These are phyloP conservation scores for Nectriaceae sp. DNA, from an alignment of 2,329 filamentous ascomycete genomes.

Conservation along the genomic window DNA sequence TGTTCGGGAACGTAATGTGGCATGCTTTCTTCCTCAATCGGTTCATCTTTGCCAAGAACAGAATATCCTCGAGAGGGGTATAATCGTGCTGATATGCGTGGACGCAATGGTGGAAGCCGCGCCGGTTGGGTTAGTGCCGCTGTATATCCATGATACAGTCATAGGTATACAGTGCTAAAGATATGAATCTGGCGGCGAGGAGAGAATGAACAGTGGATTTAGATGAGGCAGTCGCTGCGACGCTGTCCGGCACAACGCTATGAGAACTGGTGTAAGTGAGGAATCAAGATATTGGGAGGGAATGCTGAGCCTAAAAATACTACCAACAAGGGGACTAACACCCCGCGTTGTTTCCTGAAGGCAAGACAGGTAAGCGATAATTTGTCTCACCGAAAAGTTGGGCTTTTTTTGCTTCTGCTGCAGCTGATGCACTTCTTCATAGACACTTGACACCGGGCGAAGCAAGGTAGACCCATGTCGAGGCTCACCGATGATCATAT, in stretches of 20 bases:
- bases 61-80: not conserved
- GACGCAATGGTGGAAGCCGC: not conserved
- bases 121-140: not conserved
- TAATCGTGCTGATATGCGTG: not conserved
- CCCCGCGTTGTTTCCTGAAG: too few relatives aligned
- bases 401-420: not conserved
- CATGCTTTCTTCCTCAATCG: conserved; percentile 34
- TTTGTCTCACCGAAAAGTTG: not conserved
- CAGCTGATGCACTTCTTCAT: too few relatives aligned
- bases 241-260: not conserved
- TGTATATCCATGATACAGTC: not conserved
- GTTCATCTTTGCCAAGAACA: not conserved
- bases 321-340: too few relatives aligned
- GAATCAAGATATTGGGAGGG: not conserved
- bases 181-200: not conserved
- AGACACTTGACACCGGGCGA: too few relatives aligned
- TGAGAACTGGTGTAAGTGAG: not conserved
- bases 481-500: too few relatives aligned
- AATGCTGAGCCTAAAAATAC: too few relatives aligned
- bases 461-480: too few relatives aligned
- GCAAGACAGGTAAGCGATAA: too few relatives aligned
- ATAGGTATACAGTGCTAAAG: not conserved
- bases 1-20: conserved; percentile 35
- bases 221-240: not conserved
- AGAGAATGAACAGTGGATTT: not conserved